Evolutionary conservation across 106 monocot species (phyloP).

Genomic region (Ottelia alismoides): DNA sequence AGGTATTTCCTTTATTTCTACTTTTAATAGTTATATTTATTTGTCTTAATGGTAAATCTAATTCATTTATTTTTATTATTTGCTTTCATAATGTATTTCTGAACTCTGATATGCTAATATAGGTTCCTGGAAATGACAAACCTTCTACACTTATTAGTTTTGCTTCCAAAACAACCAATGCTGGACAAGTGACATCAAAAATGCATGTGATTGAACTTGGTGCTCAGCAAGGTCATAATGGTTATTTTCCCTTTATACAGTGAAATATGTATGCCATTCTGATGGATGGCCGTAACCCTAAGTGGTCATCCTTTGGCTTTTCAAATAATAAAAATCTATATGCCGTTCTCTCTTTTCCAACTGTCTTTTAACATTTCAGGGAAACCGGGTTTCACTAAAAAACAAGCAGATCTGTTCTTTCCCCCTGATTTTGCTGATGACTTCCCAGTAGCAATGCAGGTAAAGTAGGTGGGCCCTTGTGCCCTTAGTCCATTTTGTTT

Average conservation of each 20-base stretch:
- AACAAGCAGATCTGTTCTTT: constrained; percentile 90
- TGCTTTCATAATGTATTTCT: too few species aligned
- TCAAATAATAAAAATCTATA: not conserved
- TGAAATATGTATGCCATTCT: not conserved
- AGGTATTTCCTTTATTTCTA: constrained; percentile 22
- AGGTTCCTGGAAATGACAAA: constrained; percentile 48
- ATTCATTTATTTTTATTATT: too few species aligned
- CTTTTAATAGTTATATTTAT: not conserved
- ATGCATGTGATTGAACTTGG: constrained; percentile 92
- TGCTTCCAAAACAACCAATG: constrained; percentile 73
- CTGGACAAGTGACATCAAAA: constrained; percentile 75
- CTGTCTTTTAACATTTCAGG: constrained; percentile 20
- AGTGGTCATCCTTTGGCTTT: not conserved
- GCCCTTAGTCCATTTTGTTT: not conserved
- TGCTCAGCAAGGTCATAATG: constrained; percentile 57
- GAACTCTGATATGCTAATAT: too few species aligned
- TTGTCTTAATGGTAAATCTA: too few species aligned
- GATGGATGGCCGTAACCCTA: not conserved
- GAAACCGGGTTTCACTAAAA: constrained; percentile 78
- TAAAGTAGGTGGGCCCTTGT: constrained; percentile 11
- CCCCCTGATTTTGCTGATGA: constrained; percentile 94
- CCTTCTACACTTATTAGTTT: constrained; percentile 74
- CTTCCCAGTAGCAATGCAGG: constrained; percentile 93
- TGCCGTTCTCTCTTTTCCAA: not conserved
- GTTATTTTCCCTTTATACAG: not conserved